Conservation (phyloP, 306 rosid species). For the Corylus heterophylla region DNA sequence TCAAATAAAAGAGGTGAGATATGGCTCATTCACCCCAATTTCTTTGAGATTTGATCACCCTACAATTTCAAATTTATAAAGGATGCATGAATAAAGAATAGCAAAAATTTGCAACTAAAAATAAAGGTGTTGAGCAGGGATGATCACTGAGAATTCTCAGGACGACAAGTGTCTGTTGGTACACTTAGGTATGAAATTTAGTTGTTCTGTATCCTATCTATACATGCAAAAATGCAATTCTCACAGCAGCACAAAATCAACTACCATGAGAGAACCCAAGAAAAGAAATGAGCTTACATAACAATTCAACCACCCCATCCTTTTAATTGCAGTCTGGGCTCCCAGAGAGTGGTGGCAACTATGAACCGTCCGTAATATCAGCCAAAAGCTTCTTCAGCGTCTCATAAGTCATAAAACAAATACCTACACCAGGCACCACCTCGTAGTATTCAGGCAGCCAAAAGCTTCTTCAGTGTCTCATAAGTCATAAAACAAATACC, state of each 20-base stretch:
- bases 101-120: not conserved
- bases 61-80: not conserved
- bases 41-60: not conserved
- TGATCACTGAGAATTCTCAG: not conserved
- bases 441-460: conserved; percentile 86
- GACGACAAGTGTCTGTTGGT: not conserved
- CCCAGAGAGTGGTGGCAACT: conserved; percentile 21
- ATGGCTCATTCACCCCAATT: not conserved
- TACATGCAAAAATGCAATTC: conserved; percentile 54
- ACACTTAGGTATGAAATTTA: not conserved
- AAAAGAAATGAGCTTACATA: conserved; percentile 32
- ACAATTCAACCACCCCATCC: conserved; percentile 18
- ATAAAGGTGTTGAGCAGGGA: not conserved
- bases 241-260: conserved; percentile 40
- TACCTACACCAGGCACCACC: conserved; percentile 98
- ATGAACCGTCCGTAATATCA: conserved; percentile 40
- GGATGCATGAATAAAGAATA: not conserved
- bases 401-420: conserved; percentile 97
- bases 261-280: conserved; percentile 44
- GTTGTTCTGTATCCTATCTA: conserved; percentile 36
- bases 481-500: conserved; percentile 99
- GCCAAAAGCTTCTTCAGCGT: conserved; percentile 75
- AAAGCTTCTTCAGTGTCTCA: conserved; percentile 66
- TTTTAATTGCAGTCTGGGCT: conserved; percentile 14
- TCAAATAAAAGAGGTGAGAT: not conserved